These are phyloP conservation scores for Lentinula sp. DNA, from an alignment of 768 basidiomycete species.

Conservation along the genomic window DNA sequence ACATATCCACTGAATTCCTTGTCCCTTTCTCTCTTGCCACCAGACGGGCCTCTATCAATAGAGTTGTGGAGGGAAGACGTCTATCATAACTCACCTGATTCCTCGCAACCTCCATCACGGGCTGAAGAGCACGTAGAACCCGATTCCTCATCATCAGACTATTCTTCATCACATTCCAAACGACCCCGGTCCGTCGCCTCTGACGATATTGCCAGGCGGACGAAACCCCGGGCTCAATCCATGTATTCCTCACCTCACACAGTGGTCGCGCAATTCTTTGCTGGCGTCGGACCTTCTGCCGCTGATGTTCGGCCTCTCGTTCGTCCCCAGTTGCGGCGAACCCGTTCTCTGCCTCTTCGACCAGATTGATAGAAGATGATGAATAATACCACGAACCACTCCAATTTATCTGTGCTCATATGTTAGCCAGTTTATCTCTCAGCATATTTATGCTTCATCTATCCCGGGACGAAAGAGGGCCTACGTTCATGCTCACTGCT, in stretches of 20 bases:
- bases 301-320: background rate
- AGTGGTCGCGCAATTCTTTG: background rate
- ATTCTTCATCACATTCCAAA: slow-evolving; percentile 22
- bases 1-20: slow-evolving; percentile 26
- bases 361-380: slow-evolving; percentile 1
- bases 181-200: slow-evolving; percentile 32
- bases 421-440: background rate
- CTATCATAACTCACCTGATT: slow-evolving; percentile 6
- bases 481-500: background rate
- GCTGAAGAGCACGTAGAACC: background rate
- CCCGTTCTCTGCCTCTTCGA: slow-evolving; percentile 2
- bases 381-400: background rate
- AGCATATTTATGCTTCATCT: slow-evolving; percentile 4
- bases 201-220: slow-evolving; percentile 23
- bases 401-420: background rate
- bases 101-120: slow-evolving; percentile 1
- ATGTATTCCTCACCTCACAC: background rate
- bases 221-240: slow-evolving; percentile 9
- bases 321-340: slow-evolving; percentile 3
- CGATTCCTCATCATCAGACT: background rate
- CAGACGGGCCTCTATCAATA: slow-evolving; percentile 21
- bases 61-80: slow-evolving; percentile 41
- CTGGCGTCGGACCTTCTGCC: background rate
- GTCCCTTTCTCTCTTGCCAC: slow-evolving; percentile 24
- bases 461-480: background rate